These are phyloP conservation scores for Diospyros lotus DNA, from an alignment of 148 eudicot genomes.

Conservation along the genomic window DNA sequence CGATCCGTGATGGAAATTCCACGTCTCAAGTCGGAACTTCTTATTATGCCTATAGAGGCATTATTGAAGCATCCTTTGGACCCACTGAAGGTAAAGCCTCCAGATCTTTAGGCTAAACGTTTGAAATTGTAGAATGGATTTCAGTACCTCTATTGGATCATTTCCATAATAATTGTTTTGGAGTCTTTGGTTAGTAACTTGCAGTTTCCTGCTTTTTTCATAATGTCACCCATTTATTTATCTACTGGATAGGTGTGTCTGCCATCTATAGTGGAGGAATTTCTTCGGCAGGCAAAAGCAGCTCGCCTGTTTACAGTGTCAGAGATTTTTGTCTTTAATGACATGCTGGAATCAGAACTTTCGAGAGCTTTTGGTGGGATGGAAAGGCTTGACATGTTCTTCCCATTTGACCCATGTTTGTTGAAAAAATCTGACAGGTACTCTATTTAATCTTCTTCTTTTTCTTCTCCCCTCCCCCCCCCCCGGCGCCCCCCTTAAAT, in stretches of 20 bases:
- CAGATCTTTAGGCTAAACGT: neutral
- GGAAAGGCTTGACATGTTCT: slow-evolving; percentile 88
- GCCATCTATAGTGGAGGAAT: slow-evolving; percentile 94
- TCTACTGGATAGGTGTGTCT: slow-evolving; percentile 66
- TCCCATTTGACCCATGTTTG: slow-evolving; percentile 93
- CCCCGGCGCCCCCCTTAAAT: too few relatives aligned
- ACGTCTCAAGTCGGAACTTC: slow-evolving; percentile 51
- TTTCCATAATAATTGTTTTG: neutral
- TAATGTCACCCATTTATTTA: neutral
- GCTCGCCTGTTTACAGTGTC: slow-evolving; percentile 47
- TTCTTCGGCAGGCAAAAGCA: slow-evolving; percentile 66
- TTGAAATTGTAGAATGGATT: neutral
- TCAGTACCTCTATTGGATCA: neutral
- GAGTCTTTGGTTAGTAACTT: slow-evolving; percentile 1
- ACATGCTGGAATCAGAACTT: slow-evolving; percentile 70
- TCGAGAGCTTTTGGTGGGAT: slow-evolving; percentile 81
- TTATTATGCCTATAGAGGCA: slow-evolving; percentile 43
- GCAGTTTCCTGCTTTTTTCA: neutral
- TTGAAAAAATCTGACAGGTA: slow-evolving; percentile 79
- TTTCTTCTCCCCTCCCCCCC: too few relatives aligned
- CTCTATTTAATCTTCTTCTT: too few relatives aligned
- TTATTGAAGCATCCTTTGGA: slow-evolving; percentile 65
- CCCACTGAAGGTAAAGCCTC: slow-evolving; percentile 62
- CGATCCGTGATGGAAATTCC: slow-evolving; percentile 60
- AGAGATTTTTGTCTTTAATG: slow-evolving; percentile 33